Conservation (phyloP, 2,329 filamentous ascomycete species). For the Fonsecaea pugnacius region DNA sequence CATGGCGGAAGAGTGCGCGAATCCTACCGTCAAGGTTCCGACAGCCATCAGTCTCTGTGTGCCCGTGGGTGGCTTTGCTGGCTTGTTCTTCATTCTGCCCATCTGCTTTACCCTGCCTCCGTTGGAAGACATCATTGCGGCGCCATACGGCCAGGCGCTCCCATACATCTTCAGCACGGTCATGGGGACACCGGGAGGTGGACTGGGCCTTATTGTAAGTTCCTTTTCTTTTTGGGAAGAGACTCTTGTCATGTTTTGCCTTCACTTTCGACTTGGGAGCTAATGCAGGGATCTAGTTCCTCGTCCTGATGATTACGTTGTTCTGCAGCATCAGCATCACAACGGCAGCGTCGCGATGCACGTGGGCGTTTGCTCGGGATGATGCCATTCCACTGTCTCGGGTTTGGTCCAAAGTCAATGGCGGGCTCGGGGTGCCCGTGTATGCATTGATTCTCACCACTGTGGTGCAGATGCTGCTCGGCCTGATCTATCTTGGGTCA, state of each 20-base stretch:
- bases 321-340: constrained; percentile 62
- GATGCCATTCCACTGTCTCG: constrained; percentile 68
- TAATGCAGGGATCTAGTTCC: constrained; percentile 38
- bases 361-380: constrained; percentile 75
- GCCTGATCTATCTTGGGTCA: constrained; percentile 56
- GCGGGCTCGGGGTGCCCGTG: constrained; percentile 65
- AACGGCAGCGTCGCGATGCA: constrained; percentile 55
- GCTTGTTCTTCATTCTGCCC: constrained; percentile 60
- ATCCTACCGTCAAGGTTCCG: constrained; percentile 59
- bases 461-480: constrained; percentile 54
- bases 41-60: constrained; percentile 58
- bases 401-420: constrained; percentile 65
- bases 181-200: constrained; percentile 56
- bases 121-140: constrained; percentile 50
- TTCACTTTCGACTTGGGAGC: not conserved
- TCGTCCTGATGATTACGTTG: constrained; percentile 56
- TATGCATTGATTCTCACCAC: constrained; percentile 72
- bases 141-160: constrained; percentile 55
- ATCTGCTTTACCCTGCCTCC: constrained; percentile 58
- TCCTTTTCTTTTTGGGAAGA: not conserved
- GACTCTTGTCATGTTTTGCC: not conserved
- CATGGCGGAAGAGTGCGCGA: constrained; percentile 64
- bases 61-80: constrained; percentile 59
- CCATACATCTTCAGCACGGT: constrained; percentile 57
- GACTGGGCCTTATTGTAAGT: constrained; percentile 49